These are phyloP conservation scores for Paecilomyces sp. DNA, from an alignment of 2,329 filamentous ascomycete genomes.

Conservation along the genomic window DNA sequence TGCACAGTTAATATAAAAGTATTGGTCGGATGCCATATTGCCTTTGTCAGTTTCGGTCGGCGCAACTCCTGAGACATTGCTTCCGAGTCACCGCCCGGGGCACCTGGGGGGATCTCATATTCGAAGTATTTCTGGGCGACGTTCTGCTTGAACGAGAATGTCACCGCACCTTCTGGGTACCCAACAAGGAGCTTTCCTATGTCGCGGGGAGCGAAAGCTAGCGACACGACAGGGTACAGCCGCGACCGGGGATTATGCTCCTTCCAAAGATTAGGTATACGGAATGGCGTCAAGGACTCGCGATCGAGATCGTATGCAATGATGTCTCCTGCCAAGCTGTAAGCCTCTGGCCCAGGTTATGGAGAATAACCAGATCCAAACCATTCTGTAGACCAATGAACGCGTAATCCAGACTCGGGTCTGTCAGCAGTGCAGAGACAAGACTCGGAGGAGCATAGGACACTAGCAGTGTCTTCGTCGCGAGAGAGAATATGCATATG, in stretches of 20 bases:
- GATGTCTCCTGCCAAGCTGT: constrained; percentile 55
- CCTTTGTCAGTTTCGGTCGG: constrained; percentile 70
- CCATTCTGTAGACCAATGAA: constrained; percentile 74
- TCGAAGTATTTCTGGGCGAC: constrained; percentile 70
- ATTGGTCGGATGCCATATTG: constrained; percentile 89
- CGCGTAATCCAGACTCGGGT: constrained; percentile 89
- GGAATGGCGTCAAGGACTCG: constrained; percentile 66
- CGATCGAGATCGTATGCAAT: constrained; percentile 91
- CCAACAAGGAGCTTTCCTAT: constrained; percentile 85
- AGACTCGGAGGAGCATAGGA: constrained; percentile 70
- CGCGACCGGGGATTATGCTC: constrained; percentile 62
- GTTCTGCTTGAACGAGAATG: constrained; percentile 94
- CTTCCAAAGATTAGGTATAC: constrained; percentile 80
- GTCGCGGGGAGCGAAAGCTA: constrained; percentile 84
- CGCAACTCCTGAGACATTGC: constrained; percentile 55
- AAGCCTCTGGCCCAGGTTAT: background rate
- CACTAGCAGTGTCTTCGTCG: constrained; percentile 58
- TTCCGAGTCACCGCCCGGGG: constrained; percentile 69
- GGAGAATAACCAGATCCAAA: constrained; percentile 11
- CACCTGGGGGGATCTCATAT: constrained; percentile 73
- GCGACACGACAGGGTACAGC: constrained; percentile 60
- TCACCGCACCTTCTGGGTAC: constrained; percentile 79
- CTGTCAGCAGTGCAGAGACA: constrained; percentile 67
- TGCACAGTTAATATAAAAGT: constrained; percentile 82
- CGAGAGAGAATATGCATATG: constrained; percentile 73